Evolutionary conservation across 202 grass and related monocot genomes (phyloP).

Genomic region (Setaria viridis): DNA sequence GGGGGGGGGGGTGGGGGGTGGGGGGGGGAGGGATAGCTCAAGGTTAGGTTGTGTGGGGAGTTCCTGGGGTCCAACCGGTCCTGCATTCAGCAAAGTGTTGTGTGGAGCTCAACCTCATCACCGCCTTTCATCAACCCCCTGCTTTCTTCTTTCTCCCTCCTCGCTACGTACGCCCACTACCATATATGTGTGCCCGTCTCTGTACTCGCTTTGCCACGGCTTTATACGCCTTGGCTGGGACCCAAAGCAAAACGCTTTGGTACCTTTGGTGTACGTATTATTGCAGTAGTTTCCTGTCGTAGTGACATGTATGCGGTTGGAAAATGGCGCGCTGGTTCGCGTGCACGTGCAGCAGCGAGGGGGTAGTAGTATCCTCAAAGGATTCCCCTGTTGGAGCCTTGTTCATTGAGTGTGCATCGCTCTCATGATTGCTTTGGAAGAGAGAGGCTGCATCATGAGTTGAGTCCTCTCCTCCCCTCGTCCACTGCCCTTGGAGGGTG

Average conservation of each 20-base stretch:
- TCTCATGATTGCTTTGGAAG: not conserved
- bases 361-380: not conserved
- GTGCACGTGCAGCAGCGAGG: not conserved
- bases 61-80: conserved; percentile 4
- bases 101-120: conserved; percentile 29
- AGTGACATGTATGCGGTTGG: not conserved
- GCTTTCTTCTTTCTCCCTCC: not conserved
- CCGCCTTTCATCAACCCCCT: not conserved
- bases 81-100: conserved; percentile 37
- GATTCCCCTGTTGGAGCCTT: conserved; percentile 5
- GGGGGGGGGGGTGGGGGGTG: not conserved
- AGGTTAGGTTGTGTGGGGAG: conserved; percentile 14
- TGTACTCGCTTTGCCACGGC: conserved; percentile 24
- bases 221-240: conserved; percentile 20
- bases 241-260: not conserved
- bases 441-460: not conserved
- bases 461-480: too few species aligned
- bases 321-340: not conserved
- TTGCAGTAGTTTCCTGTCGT: not conserved
- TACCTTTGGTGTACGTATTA: not conserved
- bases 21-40: not conserved
- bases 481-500: not conserved
- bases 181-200: not conserved
- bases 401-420: not conserved
- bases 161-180: not conserved